Base-by-base conservation (phyloP, 495 filamentous ascomycete genomes). In the Annulohypoxylon moriforme region DNA sequence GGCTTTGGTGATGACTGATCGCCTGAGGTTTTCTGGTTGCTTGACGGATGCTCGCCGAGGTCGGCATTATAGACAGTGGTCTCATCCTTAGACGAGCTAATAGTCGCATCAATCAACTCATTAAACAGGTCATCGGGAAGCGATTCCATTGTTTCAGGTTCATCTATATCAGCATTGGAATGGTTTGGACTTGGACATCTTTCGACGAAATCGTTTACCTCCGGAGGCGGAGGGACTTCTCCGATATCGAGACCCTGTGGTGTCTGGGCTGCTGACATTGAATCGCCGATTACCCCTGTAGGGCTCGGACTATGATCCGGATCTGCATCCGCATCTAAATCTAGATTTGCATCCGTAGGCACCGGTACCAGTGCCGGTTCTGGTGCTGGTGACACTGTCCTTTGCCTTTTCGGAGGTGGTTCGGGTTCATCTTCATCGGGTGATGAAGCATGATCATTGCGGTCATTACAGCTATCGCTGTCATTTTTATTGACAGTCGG, bases 401-500 rank as follows among this genome's bases (percentile, higher is more conserved):
- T 72, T 60, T 71, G 60, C 60, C 47, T 73, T 65, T 78, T 72
- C 4, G 47, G 27, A 24, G 72, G 70, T 29, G 73, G 60, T 47
- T 56, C 62, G 1, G 59, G 38, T 10, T 65, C 67, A 9, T 72
- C 63, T 13, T 60, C 36, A 38, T 29, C 47, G 24, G 52, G 40
- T 27, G 72, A 65, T 22, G 57, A 36, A 18, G 47, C 52, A 44
- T 60, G n/a, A 7, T 47, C 40, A 20, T 27, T 46, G 20, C 27
- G 34, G 11, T 13, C 34, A 36, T 40, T 40, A 14, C 11, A 13
- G 14, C n/a, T 16, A 20, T 67, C 57, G 20, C 25, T 52, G 13
- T 64, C 16, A 49, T 71, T 31, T 4, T 22, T 44, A 1, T 49
- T 52, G 7, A 60, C 55, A 25, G 67, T 49, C 0, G 58, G 6